Conservation (phyloP, 1,284 basidiomycete species). For the Sporisorium reilianum region DNA sequence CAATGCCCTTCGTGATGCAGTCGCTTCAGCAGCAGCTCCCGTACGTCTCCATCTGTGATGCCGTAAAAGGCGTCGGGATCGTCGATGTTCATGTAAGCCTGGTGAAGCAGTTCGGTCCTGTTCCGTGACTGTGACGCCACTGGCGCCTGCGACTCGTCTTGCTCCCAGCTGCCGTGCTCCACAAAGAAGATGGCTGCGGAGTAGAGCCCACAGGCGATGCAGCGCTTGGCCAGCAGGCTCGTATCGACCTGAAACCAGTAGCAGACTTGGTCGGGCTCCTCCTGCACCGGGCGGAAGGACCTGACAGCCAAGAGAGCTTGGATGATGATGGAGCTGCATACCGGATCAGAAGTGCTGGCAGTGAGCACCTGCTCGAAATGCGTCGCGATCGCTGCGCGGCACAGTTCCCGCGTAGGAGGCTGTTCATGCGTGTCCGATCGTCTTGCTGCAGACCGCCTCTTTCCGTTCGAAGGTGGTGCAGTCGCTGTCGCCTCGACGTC, state of each 20-base stretch:
- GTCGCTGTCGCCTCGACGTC: not conserved
- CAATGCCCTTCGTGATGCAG: constrained; percentile 93
- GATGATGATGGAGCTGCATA: constrained; percentile 78
- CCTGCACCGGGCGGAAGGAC: constrained; percentile 73
- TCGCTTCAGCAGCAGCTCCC: constrained; percentile 81
- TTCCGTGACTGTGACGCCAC: not conserved
- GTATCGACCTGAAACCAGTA: constrained; percentile 87
- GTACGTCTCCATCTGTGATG: constrained; percentile 81
- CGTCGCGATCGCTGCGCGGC: constrained; percentile 50
- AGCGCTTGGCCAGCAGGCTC: constrained; percentile 78
- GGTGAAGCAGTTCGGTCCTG: constrained; percentile 76
- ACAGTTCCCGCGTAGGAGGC: not conserved
- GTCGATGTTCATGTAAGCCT: constrained; percentile 92
- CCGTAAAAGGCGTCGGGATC: constrained; percentile 99
- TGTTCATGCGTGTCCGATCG: constrained; percentile 7
- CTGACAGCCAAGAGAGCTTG: constrained; percentile 85
- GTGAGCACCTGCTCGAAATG: constrained; percentile 72
- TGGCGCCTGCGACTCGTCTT: constrained; percentile 46
- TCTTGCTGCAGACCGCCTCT: constrained; percentile 4
- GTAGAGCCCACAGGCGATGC: constrained; percentile 83
- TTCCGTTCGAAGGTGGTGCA: constrained; percentile 60
- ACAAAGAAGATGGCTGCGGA: constrained; percentile 90
- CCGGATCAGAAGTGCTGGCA: constrained; percentile 71
- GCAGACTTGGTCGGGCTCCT: constrained; percentile 74
- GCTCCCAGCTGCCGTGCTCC: constrained; percentile 80